Evolutionary conservation across 2,329 filamentous ascomycete species (phyloP), one percentile per base, ranked within the genome.

Genomic region (Fusarium subtropicale): DNA sequence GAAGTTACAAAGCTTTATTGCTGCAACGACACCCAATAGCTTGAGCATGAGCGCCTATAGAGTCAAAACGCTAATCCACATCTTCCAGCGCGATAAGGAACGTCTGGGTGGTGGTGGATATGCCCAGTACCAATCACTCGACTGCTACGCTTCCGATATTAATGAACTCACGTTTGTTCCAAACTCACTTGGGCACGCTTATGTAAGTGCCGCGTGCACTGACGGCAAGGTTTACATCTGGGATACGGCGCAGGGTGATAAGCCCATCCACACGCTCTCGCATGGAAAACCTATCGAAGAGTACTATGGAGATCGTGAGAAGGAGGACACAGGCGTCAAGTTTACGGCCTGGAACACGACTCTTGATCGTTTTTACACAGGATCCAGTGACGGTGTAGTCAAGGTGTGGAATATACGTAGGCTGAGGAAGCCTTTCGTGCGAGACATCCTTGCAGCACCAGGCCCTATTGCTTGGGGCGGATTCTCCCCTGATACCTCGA

Each of bases 141-240:
- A 90, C 74, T 91, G 88, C 70, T 76, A 78, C 3, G 88, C 87
- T 0, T 75, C 82, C 1, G 88, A 90, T 64, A 88, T 91, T 71
- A 91, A 90, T 71, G 88, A 90, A 75, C 77, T 91, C 2, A 85
- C 85, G 0, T 82, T 90, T 36, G 83, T 84, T 81, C 85, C 88
- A 1, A 90, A 88, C 66, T 86, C 85, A 55, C 54, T 71, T 1
- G 47, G 73, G 0, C 83, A 83, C 63, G 81, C 82, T 24, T 90
- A 88, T 63, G 76, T 90, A 18, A 87, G 88, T 2, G 88, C 88
- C 0, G 86, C 85, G 5, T 90, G 87, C 66, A 90, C 88, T 0
- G 84, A 90, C 65, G 87, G 88, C 18, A 85, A 83, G 11, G 85
- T 86, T 0, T 90, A 90, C 62, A 82, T 91, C 2, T 91, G 88